A percentile compares a stretch with the other conserved stretches of the same genome.
These are phyloP conservation scores for Yarrowia hollandica DNA, from an alignment of 805 yeast genomes.

Conservation along the genomic window DNA sequence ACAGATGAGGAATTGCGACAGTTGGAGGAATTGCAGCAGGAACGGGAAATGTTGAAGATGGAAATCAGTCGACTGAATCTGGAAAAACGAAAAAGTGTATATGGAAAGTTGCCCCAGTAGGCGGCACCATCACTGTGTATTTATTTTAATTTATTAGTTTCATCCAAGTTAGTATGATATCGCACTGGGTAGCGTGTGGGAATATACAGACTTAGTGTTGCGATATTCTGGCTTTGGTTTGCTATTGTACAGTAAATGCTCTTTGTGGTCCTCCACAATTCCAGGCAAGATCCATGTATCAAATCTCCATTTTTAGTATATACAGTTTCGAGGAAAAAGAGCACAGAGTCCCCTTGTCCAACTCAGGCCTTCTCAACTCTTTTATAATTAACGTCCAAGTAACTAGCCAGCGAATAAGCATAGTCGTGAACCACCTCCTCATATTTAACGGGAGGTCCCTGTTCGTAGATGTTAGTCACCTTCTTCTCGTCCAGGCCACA, in stretches of 20 bases:
- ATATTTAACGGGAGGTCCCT: slow-evolving; percentile 38
- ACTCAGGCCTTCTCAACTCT: slow-evolving; percentile 20
- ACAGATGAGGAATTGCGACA: not conserved
- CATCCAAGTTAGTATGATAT: too few relatives aligned
- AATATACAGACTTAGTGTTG: too few relatives aligned
- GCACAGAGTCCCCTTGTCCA: too few relatives aligned
- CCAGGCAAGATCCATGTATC: too few relatives aligned
- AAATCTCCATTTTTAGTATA: not conserved
- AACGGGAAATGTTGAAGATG: slow-evolving; percentile 10
- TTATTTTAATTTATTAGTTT: slow-evolving; percentile 20
- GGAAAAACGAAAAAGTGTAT: slow-evolving; percentile 8
- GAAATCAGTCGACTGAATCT: slow-evolving; percentile 12
- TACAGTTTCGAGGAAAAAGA: too few relatives aligned
- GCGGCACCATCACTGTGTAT: not conserved
- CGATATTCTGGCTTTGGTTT: too few relatives aligned
- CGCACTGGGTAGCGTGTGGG: too few relatives aligned
- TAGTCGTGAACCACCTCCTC: slow-evolving; percentile 49
- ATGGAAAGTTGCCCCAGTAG: slow-evolving; percentile 3
- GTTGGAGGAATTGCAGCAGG: slow-evolving; percentile 6
- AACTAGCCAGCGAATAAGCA: slow-evolving; percentile 47
- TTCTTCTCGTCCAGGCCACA: slow-evolving; percentile 73
- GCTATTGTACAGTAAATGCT: too few relatives aligned
- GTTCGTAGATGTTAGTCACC: slow-evolving; percentile 54
- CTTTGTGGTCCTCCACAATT: too few relatives aligned
- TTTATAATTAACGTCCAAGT: slow-evolving; percentile 37